Conservation (phyloP, 305 asterid genomes). For the Fraxinus baroniana region DNA sequence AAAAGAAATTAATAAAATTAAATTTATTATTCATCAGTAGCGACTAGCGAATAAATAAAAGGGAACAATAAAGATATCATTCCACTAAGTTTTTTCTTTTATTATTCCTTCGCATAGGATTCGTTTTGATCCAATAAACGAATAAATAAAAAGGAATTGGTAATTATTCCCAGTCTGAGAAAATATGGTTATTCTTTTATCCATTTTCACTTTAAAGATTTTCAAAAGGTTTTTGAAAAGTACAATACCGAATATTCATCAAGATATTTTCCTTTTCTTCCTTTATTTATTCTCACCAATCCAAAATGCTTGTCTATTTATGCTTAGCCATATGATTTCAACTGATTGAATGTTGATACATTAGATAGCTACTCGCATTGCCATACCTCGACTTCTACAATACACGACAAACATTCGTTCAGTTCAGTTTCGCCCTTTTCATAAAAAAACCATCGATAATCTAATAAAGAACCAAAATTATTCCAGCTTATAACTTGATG, state of each 20-base stretch:
- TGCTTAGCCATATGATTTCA: not conserved
- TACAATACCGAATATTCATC: not conserved
- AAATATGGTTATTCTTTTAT: not conserved
- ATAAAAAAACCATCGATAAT: not conserved
- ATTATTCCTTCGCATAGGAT: not conserved
- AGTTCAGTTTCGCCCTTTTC: not conserved
- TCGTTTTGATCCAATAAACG: not conserved
- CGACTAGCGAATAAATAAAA: not conserved
- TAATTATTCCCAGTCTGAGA: not conserved
- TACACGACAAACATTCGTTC: not conserved
- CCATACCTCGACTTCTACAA: not conserved
- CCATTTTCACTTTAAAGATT: not conserved
- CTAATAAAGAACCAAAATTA: not conserved
- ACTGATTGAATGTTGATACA: too few species aligned
- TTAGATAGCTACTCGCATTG: too few species aligned
- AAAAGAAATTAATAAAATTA: too few species aligned
- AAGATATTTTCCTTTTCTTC: not conserved
- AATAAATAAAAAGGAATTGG: not conserved
- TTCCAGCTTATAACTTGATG: not conserved
- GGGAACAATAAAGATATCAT: not conserved
- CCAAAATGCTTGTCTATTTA: not conserved
- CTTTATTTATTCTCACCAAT: not conserved
- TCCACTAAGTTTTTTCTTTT: not conserved
- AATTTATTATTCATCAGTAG: not conserved
- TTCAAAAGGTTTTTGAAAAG: not conserved